Conservation (phyloP, 345 rosid genomes). For the Gossypium australe region DNA sequence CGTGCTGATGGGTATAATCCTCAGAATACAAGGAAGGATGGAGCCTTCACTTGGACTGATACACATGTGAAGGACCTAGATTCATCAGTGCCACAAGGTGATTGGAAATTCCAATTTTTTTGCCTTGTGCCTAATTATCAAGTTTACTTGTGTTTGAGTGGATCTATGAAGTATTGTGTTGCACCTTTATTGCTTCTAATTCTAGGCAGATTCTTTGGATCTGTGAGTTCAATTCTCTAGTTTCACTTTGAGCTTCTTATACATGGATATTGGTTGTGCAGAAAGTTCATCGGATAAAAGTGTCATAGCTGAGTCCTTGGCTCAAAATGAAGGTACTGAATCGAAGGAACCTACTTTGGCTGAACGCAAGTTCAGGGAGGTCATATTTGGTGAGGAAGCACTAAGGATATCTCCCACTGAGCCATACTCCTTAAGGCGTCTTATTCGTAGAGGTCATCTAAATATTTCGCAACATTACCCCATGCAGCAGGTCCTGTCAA, state of each 20-base stretch:
- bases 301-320: constrained; percentile 23
- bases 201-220: not conserved
- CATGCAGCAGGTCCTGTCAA: constrained; percentile 60
- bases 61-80: constrained; percentile 41
- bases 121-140: not conserved
- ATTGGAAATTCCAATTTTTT: not conserved
- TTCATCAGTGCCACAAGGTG: constrained; percentile 35
- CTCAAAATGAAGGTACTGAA: constrained; percentile 27
- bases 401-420: constrained; percentile 64
- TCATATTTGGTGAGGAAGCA: constrained; percentile 88
- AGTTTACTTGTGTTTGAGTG: not conserved
- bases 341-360: constrained; percentile 32
- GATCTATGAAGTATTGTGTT: not conserved
- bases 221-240: not conserved
- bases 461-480: constrained; percentile 78
- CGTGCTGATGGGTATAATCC: constrained; percentile 63
- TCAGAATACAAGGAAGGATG: constrained; percentile 48
- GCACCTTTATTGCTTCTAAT: not conserved
- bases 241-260: constrained; percentile 2
- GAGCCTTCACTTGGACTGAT: constrained; percentile 66
- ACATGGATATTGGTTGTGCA: constrained; percentile 24
- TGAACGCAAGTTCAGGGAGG: constrained; percentile 42
- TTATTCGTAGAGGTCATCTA: constrained; percentile 90
- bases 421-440: constrained; percentile 68
- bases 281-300: constrained; percentile 44